Conservation (phyloP, 768 basidiomycete species). For the Kwoniella heveanensis region DNA sequence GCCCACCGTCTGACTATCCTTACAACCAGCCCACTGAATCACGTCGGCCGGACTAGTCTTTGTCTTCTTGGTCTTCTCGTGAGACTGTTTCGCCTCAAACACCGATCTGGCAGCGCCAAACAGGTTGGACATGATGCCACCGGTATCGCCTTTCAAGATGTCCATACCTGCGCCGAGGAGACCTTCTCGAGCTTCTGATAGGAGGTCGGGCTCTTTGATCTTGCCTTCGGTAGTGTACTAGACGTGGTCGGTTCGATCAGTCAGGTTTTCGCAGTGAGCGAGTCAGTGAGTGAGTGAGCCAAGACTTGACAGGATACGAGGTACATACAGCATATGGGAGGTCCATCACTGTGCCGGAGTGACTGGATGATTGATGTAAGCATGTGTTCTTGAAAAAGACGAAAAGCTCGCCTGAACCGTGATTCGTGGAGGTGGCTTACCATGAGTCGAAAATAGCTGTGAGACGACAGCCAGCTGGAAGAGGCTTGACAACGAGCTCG, state of each 20-base stretch:
- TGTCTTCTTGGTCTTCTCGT: conserved; percentile 61
- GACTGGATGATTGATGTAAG: too few relatives aligned
- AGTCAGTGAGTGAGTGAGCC: too few relatives aligned
- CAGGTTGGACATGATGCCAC: conserved; percentile 52
- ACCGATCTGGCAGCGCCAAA: conserved; percentile 74
- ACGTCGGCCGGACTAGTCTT: conserved; percentile 82
- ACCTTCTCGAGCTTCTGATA: conserved; percentile 80
- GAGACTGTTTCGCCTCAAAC: conserved; percentile 65
- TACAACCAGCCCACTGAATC: conserved; percentile 58
- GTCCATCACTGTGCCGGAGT: conserved; percentile 63
- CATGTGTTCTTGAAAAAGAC: too few relatives aligned
- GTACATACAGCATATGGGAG: conserved; percentile 56
- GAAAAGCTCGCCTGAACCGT: too few relatives aligned
- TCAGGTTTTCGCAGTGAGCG: too few relatives aligned
- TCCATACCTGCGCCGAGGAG: conserved; percentile 72
- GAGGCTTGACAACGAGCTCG: conserved; percentile 69
- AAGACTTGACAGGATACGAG: too few relatives aligned
- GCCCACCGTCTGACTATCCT: conserved; percentile 56
- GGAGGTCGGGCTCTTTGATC: conserved; percentile 87
- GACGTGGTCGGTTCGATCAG: background rate
- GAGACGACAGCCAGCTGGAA: conserved; percentile 83
- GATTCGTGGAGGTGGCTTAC: too few relatives aligned
- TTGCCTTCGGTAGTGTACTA: conserved; percentile 90
- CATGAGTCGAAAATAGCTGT: conserved; percentile 62
- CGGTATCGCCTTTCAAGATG: conserved; percentile 58